Base-by-base conservation (phyloP, 768 basidiomycete genomes). In the Kwoniella botswanensis region DNA sequence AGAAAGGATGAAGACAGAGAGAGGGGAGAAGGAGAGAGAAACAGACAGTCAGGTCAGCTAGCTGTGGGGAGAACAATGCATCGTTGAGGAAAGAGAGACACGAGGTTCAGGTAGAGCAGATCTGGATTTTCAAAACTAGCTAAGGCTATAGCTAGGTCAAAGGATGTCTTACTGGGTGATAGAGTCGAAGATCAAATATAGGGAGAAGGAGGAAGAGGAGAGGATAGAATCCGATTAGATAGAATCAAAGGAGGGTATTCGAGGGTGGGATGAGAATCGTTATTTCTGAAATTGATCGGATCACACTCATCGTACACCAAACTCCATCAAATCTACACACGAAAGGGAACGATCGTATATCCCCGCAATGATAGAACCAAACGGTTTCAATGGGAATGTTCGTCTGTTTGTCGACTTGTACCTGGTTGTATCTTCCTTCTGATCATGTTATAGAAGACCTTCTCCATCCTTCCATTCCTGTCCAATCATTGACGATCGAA, bases 81-180 rank as follows among this genome's bases (percentile, higher is more conserved):
- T 50, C 1, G 2, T 50, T 13, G 35, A 35, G 55, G 9, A 58
- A n/a, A 21, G 21, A 22, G 21, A 56, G 54, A 58, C 57, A 58
- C 57, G 57, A 50, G 63, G 63, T 46, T 22, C 12, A 43, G 21
- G 21, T 42, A 59, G 17, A 42, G 26, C 21, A 63, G 26, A 53
- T 62, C 44, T 46, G 24, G 44, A 53, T 29, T 50, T 53, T 62
- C n/a, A 62, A 4, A 35, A 35, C 35, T 35, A 35, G 35, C 35
- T 35, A 35, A 0, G 6, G 7, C 35, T 5, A 7, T 35, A 35
- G 46, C 26, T 58, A 58, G 57, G 0, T 35, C 57, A 58, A 58
- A 58, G 57, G 57, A 58, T 58, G 46, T 50, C 1, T 18, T 59
- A 42, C 17, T 9, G 41, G 58, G 26, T 29, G 26, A 59, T n/a